Evolutionary conservation across 345 rosid species (phyloP).

Genomic region (Citrus reticulata): DNA sequence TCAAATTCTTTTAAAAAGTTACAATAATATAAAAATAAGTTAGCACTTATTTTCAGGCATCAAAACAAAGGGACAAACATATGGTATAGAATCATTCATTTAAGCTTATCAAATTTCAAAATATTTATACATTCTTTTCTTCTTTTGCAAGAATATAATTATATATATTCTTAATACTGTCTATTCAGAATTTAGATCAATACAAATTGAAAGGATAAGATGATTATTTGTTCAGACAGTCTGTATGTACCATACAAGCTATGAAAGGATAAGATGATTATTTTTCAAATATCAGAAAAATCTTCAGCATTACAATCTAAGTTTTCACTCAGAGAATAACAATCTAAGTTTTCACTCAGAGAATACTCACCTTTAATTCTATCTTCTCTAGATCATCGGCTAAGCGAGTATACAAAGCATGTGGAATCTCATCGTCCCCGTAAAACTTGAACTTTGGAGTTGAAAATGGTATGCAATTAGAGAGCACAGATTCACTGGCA

Average conservation of each 20-base stretch:
- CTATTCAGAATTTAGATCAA: neutral
- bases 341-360: neutral
- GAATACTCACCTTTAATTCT: constrained; percentile 42
- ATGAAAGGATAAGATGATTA: neutral
- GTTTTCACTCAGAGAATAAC: neutral
- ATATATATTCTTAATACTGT: neutral
- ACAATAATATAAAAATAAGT: neutral
- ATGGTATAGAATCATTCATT: neutral
- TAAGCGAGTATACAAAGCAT: constrained; percentile 15
- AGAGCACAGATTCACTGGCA: constrained; percentile 50
- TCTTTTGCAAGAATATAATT: too few relatives aligned
- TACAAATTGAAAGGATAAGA: neutral
- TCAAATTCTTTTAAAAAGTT: neutral
- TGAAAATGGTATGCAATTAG: constrained; percentile 57
- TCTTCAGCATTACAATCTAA: neutral
- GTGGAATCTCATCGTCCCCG: constrained; percentile 29
- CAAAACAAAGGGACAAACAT: neutral
- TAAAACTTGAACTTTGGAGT: constrained; percentile 55
- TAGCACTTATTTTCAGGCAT: neutral
- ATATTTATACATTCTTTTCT: too few relatives aligned
- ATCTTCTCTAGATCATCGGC: constrained; percentile 26
- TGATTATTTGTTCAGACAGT: too few relatives aligned
- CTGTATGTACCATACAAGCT: neutral
- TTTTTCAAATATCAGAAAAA: neutral
- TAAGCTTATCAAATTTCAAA: neutral